Conservation (phyloP, 2,329 filamentous ascomycete species). For the Talaromyces sp. region DNA sequence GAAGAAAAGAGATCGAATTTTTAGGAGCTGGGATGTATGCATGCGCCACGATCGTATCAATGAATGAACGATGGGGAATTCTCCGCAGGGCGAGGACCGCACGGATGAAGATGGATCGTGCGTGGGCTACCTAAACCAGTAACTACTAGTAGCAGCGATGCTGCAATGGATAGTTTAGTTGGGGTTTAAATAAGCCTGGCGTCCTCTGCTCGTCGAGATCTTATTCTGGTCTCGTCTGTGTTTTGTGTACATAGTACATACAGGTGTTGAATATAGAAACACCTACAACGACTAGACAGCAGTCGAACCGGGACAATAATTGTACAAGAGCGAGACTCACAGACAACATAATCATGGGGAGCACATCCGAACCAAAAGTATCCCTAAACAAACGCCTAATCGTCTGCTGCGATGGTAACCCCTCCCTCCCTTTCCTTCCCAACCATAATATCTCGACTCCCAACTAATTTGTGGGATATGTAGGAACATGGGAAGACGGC, state of each 20-base stretch:
- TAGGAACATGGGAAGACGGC: slow-evolving; percentile 36
- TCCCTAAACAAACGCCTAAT: slow-evolving; percentile 32
- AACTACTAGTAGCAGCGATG: too few relatives aligned
- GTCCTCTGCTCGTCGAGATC: neutral
- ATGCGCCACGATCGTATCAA: neutral
- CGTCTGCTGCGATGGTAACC: slow-evolving; percentile 36
- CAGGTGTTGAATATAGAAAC: neutral
- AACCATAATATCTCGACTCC: neutral
- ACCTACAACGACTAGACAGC: neutral
- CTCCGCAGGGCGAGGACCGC: neutral
- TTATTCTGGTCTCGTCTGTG: neutral
- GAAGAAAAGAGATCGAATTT: neutral
- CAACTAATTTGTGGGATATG: slow-evolving; percentile 13
- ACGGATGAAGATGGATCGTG: slow-evolving; percentile 3
- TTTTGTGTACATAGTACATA: neutral
- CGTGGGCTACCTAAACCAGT: too few relatives aligned
- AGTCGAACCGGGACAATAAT: neutral
- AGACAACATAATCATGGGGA: too few relatives aligned
- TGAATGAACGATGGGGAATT: neutral
- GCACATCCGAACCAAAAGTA: neutral
- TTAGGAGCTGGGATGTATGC: neutral
- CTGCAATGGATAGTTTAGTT: neutral
- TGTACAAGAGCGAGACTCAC: too few relatives aligned
- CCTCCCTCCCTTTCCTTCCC: neutral
- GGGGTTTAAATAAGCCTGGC: neutral